Conservation (phyloP, 2,329 filamentous ascomycete genomes). For the Fusarium bulbicola region DNA sequence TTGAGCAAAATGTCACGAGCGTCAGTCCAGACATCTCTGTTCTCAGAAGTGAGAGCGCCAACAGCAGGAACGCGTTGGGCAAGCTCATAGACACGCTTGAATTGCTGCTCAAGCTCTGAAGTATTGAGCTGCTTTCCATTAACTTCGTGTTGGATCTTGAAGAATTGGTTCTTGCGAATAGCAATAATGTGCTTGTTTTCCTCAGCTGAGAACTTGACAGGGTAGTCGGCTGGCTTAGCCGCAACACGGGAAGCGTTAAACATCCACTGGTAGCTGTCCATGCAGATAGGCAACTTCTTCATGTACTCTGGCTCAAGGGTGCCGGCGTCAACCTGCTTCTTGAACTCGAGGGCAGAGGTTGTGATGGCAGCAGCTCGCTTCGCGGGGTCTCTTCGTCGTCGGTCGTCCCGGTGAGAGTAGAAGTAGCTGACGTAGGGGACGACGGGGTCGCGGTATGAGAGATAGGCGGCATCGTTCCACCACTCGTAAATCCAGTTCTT, state of each 20-base stretch:
- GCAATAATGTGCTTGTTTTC: slow-evolving; percentile 89
- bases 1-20: slow-evolving; percentile 79
- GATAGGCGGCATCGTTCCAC: slow-evolving; percentile 97
- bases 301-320: slow-evolving; percentile 97
- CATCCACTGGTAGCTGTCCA: slow-evolving; percentile 99
- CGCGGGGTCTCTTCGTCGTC: slow-evolving; percentile 83
- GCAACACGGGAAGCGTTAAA: slow-evolving; percentile 93
- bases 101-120: slow-evolving; percentile 89
- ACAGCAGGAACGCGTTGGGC: slow-evolving; percentile 78
- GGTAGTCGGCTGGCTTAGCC: slow-evolving; percentile 81
- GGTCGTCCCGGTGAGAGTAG: slow-evolving; percentile 97
- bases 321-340: slow-evolving; percentile 85
- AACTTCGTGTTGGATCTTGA: slow-evolving; percentile 86
- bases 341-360: slow-evolving; percentile 89
- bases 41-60: slow-evolving; percentile 87
- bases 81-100: slow-evolving; percentile 82
- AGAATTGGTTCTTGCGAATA: slow-evolving; percentile 96
- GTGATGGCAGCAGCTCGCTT: slow-evolving; percentile 94
- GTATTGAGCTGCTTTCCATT: slow-evolving; percentile 87
- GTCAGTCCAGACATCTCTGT: slow-evolving; percentile 92
- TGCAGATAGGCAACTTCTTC: slow-evolving; percentile 96
- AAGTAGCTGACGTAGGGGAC: slow-evolving; percentile 99
- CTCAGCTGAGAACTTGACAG: slow-evolving; percentile 78
- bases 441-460: slow-evolving; percentile 92
- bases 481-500: slow-evolving; percentile 98